These are phyloP conservation scores for Poa annua DNA, from an alignment of 176 grass and related monocot genomes.

Conservation along the genomic window DNA sequence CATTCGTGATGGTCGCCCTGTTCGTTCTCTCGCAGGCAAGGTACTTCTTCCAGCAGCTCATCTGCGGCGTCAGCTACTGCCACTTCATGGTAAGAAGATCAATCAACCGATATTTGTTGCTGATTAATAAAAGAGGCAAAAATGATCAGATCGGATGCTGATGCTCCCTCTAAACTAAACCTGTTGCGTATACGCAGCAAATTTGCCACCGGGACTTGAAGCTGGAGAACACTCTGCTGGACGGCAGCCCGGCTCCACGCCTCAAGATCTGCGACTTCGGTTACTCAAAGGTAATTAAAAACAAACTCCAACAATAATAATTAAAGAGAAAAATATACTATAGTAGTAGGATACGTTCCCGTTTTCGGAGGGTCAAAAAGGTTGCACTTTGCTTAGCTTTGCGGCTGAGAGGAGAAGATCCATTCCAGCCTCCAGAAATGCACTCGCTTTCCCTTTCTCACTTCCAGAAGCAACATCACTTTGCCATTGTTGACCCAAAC, in stretches of 20 bases:
- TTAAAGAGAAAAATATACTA: neutral
- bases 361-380: conserved; percentile 15
- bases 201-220: conserved; percentile 78
- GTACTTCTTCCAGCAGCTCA: conserved; percentile 80
- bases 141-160: conserved; percentile 1
- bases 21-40: conserved; percentile 46
- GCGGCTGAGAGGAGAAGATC: conserved; percentile 2
- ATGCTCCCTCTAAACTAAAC: neutral
- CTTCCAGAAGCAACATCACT: neutral
- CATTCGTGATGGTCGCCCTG: neutral
- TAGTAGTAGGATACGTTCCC: neutral
- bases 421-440: neutral
- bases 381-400: conserved; percentile 25
- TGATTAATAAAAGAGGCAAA: neutral
- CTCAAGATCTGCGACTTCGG: conserved; percentile 92
- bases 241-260: conserved; percentile 67
- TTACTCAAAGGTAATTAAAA: conserved; percentile 67
- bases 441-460: conserved; percentile 15
- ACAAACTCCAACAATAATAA: neutral
- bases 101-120: neutral
- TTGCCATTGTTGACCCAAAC: neutral
- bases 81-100: conserved; percentile 63
- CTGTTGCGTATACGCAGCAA: conserved; percentile 49
- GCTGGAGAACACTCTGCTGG: conserved; percentile 82
- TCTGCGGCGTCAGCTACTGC: conserved; percentile 79